Evolutionary conservation across 345 rosid genomes (phyloP).

Genomic region (Litchi chinensis): DNA sequence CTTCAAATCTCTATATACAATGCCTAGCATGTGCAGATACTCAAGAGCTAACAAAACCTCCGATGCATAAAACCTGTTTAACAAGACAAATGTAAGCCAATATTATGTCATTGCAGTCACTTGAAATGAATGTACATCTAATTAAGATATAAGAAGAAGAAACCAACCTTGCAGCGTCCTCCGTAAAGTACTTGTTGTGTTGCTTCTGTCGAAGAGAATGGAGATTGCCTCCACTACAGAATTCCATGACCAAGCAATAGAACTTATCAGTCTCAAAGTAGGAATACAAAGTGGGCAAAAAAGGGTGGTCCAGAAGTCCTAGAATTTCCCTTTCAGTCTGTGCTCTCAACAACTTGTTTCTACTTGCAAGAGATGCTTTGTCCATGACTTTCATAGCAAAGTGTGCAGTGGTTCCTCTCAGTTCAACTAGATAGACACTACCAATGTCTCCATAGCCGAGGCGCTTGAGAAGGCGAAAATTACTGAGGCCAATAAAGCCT

Average conservation of each 20-base stretch:
- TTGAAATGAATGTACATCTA: background rate
- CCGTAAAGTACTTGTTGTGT: constrained; percentile 61
- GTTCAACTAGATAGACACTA: constrained; percentile 69
- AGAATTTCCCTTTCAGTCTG: constrained; percentile 74
- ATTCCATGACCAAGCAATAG: constrained; percentile 77
- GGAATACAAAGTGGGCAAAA: constrained; percentile 66
- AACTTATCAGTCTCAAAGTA: constrained; percentile 71
- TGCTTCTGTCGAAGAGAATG: constrained; percentile 81
- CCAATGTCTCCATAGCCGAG: constrained; percentile 94
- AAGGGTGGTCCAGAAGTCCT: constrained; percentile 67
- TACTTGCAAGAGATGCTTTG: constrained; percentile 77
- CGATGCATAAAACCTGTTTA: constrained; percentile 79
- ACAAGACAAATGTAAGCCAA: background rate
- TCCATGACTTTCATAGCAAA: constrained; percentile 89
- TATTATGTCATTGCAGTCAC: too few relatives aligned
- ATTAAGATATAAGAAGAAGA: background rate
- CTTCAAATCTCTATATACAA: constrained; percentile 86
- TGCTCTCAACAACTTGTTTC: constrained; percentile 79
- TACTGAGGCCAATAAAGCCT: constrained; percentile 64
- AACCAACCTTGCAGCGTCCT: constrained; percentile 66
- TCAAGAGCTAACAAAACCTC: constrained; percentile 90
- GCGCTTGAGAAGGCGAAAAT: constrained; percentile 80
- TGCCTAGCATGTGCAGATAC: constrained; percentile 93
- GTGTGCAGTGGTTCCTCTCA: constrained; percentile 62
- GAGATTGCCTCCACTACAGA: constrained; percentile 79